Conservation (phyloP, 768 basidiomycete genomes). For the Tricholoma matsutake region DNA sequence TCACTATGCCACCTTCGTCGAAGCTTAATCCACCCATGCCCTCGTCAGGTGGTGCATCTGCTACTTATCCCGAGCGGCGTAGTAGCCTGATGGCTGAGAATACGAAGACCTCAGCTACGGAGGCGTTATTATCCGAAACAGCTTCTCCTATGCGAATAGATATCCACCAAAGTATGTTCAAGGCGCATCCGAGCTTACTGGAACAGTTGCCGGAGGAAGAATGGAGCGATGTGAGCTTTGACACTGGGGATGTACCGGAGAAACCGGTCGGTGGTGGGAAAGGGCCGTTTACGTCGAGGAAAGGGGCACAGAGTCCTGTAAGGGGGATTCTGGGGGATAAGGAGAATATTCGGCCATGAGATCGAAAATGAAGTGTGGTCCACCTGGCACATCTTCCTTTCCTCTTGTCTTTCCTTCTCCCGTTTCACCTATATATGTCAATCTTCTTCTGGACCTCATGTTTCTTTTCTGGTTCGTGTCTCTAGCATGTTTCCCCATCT, state of each 20-base stretch:
- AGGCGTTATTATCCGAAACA: conserved; percentile 4
- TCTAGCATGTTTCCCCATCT: neutral
- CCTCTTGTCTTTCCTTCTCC: neutral
- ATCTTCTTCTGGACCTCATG: neutral
- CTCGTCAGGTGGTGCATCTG: conserved; percentile 50
- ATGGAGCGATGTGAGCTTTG: conserved; percentile 55
- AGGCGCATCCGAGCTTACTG: conserved; percentile 43
- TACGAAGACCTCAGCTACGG: conserved; percentile 23
- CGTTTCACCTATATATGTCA: neutral
- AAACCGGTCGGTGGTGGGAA: conserved; percentile 10
- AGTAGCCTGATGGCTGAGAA: neutral
- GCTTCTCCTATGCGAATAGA: neutral
- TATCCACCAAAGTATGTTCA: conserved; percentile 10
- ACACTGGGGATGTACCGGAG: conserved; percentile 27
- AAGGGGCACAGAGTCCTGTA: conserved; percentile 18
- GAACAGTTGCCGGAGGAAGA: conserved; percentile 58
- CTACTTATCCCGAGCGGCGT: conserved; percentile 47
- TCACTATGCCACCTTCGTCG: conserved; percentile 23
- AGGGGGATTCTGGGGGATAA: conserved; percentile 47
- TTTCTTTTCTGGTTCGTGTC: neutral
- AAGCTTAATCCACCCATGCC: conserved; percentile 44
- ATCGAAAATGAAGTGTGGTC: neutral
- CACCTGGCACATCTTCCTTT: neutral
- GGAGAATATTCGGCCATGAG: conserved; percentile 40
- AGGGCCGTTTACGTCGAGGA: conserved; percentile 8